phyloP scores from a whole-genome alignment of 768 basidiomycete species.

The Lactifluus volemus region DNA sequence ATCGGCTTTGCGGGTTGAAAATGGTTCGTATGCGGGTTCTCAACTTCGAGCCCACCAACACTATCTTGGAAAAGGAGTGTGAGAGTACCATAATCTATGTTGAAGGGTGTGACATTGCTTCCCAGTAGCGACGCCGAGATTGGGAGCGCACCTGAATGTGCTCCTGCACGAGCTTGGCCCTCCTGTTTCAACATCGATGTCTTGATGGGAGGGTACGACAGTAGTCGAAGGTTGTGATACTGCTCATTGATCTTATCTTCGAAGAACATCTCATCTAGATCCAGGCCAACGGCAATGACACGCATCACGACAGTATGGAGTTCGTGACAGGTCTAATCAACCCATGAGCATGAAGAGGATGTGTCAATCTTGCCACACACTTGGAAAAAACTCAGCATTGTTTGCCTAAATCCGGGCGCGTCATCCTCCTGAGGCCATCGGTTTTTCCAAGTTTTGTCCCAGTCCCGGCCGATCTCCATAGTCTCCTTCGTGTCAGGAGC shows the following conservation, averaged over 20 bases:
- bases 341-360: neutral
- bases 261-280: conserved; percentile 66
- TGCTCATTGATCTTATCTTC: conserved; percentile 67
- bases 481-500: conserved; percentile 79
- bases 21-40: conserved; percentile 64
- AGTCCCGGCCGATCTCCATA: conserved; percentile 86
- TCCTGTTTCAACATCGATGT: conserved; percentile 45
- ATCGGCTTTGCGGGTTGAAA: conserved; percentile 72
- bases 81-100: conserved; percentile 67
- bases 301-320: conserved; percentile 73
- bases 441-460: conserved; percentile 71
- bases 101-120: neutral
- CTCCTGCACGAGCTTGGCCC: conserved; percentile 73
- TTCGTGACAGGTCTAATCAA: conserved; percentile 55
- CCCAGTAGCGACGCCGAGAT: neutral
- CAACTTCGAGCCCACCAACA: conserved; percentile 77
- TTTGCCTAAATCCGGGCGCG: conserved; percentile 58
- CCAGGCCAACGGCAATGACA: conserved; percentile 75
- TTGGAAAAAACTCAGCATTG: conserved; percentile 71
- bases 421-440: conserved; percentile 63
- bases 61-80: conserved; percentile 77
- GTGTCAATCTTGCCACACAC: conserved; percentile 24
- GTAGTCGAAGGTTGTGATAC: conserved; percentile 70
- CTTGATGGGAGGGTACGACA: conserved; percentile 76
- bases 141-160: conserved; percentile 55